Evolutionary conservation across 176 grass and related monocot species (phyloP).

Genomic region (Musa acuminata): DNA sequence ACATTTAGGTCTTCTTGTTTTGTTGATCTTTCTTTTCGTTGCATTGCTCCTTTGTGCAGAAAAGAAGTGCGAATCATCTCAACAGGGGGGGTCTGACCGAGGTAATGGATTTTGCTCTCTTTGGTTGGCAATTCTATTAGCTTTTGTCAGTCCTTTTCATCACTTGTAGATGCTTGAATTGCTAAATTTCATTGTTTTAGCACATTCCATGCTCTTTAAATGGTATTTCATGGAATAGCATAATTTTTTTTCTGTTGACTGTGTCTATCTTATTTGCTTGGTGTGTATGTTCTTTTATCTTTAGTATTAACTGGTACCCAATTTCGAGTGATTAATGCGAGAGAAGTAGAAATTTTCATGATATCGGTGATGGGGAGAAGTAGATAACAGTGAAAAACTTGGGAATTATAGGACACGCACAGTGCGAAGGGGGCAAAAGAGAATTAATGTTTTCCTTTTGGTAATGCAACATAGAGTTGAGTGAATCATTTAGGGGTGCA

Average conservation of each 20-base stretch:
- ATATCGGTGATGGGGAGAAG: too few species aligned
- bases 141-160: not conserved
- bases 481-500: too few species aligned
- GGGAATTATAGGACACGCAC: too few species aligned
- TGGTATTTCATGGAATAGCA: not conserved
- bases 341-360: too few species aligned
- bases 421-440: too few species aligned
- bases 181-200: not conserved
- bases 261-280: not conserved
- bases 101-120: slow-evolving; percentile 36
- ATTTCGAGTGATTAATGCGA: too few species aligned
- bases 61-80: slow-evolving; percentile 50
- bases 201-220: not conserved
- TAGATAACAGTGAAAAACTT: too few species aligned
- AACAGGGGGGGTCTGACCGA: slow-evolving; percentile 41
- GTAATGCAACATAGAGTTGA: too few species aligned
- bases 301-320: too few species aligned
- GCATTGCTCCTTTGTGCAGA: slow-evolving; percentile 24
- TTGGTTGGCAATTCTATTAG: not conserved
- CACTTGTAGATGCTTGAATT: not conserved
- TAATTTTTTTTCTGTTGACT: not conserved
- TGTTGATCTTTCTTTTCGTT: too few species aligned
- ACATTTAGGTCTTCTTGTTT: slow-evolving; percentile 7
- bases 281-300: not conserved
- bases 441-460: too few species aligned